Base-by-base conservation (phyloP, 169 alveolate genomes). In the Eimeria nieschulzi region DNA sequence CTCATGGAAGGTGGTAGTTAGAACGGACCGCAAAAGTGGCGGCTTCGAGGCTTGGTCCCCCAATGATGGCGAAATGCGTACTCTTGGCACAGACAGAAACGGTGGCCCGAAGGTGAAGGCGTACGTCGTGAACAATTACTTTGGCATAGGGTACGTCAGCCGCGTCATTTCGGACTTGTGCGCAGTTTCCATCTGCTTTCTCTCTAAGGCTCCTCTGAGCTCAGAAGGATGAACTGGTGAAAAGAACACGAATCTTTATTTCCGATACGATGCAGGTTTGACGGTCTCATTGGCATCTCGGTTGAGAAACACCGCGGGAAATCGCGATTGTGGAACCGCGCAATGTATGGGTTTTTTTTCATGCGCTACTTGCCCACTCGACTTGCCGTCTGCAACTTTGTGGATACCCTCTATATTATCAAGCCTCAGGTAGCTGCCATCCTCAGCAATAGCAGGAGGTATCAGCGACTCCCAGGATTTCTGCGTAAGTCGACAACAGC, bases 321-420 rank as follows among this genome's bases (percentile, higher is more conserved):
- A 7, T 83, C 91, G n/a, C 79, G 91, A 5, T 23, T 83, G 64
- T 10, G 91, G 70, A 83, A 83, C 68, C 91, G 91, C 25, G 53
- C 39, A 5, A 21, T 83, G 66, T 83, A 83, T 39, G 78, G 66
- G 68, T 21, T 83, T n/a, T 55, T 72, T 0, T 83, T 83, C 51
- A 33, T 83, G 71, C 68, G 70, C 56, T 23, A n/a, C 23, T 33
- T 64, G 75, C 15, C 13, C n/a, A 66, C 75, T 15, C 1, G 5
- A 15, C 75, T n/a, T 12, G n/a, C 10, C 13, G n/a, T 66, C n/a
- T 66, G 75, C 21, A 2, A 17, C 21, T 9, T 12, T 9, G 21
- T 66, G 13, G 75, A 66, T 17, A 66, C 75, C 26, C 15, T 66
- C 2, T 66, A 66, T 21, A 17, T 51, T 21, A 0, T 66, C 26